These are phyloP conservation scores for Penicillium canariense DNA, from an alignment of 495 filamentous ascomycete genomes.

Conservation along the genomic window DNA sequence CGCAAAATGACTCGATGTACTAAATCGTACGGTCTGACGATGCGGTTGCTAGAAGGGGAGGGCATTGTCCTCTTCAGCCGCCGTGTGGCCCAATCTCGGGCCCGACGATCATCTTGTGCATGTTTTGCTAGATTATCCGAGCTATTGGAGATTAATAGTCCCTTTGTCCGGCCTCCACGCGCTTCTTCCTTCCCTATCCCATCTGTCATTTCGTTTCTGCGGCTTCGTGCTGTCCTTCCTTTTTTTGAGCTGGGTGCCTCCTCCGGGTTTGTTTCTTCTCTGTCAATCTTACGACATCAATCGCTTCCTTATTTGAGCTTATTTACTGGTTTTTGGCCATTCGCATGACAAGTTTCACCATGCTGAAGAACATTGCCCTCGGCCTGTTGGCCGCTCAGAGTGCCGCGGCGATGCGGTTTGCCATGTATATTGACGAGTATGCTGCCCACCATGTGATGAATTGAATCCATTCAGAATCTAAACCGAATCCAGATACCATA, in stretches of 20 bases:
- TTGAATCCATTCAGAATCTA: neutral
- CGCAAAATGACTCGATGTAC: neutral
- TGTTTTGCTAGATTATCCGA: neutral
- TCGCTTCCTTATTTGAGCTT: neutral
- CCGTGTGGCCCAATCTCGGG: neutral
- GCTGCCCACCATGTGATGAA: neutral
- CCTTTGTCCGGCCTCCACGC: neutral
- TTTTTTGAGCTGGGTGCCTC: neutral
- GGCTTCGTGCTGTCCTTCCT: neutral
- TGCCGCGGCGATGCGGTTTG: constrained; percentile 31
- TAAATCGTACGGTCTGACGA: neutral
- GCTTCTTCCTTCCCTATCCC: neutral
- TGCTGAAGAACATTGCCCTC: constrained; percentile 31
- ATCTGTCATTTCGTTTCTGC: neutral
- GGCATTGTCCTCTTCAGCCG: constrained; percentile 5
- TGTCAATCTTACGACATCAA: neutral
- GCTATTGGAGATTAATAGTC: neutral
- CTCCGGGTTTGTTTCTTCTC: constrained; percentile 4
- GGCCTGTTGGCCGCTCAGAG: constrained; percentile 35
- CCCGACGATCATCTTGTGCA: constrained; percentile 8
- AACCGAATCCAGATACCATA: constrained; percentile 30
- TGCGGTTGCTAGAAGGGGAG: neutral
- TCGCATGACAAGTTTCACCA: constrained; percentile 6
- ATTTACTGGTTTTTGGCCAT: neutral
- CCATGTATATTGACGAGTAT: constrained; percentile 44